phyloP scores from a whole-genome alignment of 768 basidiomycete genomes.

The Galerina sulciceps region DNA sequence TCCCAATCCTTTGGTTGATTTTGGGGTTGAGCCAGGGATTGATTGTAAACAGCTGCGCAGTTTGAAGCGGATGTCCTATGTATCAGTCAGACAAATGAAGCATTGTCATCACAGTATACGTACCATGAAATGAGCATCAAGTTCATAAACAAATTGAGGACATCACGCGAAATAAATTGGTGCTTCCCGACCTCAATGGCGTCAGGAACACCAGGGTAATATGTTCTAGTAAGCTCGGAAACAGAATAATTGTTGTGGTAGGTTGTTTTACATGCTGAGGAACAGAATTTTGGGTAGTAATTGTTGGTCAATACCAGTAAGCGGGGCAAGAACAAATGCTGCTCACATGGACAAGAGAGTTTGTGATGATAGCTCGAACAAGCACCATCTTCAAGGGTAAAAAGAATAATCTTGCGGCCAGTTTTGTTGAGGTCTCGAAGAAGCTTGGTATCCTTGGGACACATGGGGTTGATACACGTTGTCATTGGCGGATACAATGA shows the following conservation, averaged over 20 bases:
- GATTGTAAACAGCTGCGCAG: constrained; percentile 23
- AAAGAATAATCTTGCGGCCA: constrained; percentile 11
- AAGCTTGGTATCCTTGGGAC: constrained; percentile 1
- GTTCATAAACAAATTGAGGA: constrained; percentile 25
- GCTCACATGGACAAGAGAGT: constrained; percentile 6
- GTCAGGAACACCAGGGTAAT: constrained; percentile 25
- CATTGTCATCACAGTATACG: neutral
- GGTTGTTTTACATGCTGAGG: constrained; percentile 20
- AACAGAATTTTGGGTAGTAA: neutral
- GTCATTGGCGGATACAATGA: constrained; percentile 13
- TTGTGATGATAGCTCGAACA: constrained; percentile 15
- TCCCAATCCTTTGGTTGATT: constrained; percentile 9
- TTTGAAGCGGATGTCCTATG: constrained; percentile 17
- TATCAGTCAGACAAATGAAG: neutral
- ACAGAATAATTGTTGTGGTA: constrained; percentile 31
- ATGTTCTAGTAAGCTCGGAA: constrained; percentile 13
- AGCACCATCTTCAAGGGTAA: constrained; percentile 14
- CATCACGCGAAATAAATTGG: constrained; percentile 24
- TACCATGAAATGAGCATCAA: constrained; percentile 28
- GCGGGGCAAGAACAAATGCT: too few relatives aligned
- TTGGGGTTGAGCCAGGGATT: constrained; percentile 8
- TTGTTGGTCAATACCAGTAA: too few relatives aligned
- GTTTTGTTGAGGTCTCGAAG: neutral
- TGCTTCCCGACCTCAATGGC: constrained; percentile 31
- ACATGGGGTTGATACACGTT: constrained; percentile 8